Evolutionary conservation across 805 yeast species (phyloP).

Genomic region (Wickerhamiella azyma): DNA sequence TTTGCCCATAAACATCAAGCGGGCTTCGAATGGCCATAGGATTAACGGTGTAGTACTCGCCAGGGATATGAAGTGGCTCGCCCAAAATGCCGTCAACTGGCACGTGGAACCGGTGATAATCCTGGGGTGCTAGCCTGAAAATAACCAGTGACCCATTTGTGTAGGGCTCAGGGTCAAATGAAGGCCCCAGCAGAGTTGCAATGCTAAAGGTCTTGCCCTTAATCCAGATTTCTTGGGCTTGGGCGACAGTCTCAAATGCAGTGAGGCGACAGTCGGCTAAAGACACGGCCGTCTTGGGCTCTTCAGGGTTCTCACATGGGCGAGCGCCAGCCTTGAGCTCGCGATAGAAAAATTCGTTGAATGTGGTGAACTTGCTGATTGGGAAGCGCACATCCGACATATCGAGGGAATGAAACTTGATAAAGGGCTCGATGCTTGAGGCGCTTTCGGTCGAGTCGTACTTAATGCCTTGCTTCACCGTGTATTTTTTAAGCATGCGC

Average conservation of each 20-base stretch:
- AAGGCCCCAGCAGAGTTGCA: constrained; percentile 39
- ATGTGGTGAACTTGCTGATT: constrained; percentile 42
- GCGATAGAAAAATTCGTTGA: constrained; percentile 84
- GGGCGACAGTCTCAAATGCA: constrained; percentile 42
- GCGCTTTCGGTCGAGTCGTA: constrained; percentile 62
- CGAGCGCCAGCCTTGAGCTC: constrained; percentile 59
- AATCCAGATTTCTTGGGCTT: constrained; percentile 74
- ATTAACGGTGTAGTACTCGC: constrained; percentile 90
- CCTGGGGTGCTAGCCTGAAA: constrained; percentile 91
- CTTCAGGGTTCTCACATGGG: constrained; percentile 44
- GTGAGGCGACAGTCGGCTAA: constrained; percentile 85
- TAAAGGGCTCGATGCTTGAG: constrained; percentile 57
- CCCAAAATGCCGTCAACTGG: constrained; percentile 71
- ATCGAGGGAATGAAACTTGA: constrained; percentile 71
- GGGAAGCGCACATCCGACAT: constrained; percentile 51
- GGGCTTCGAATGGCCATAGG: constrained; percentile 92
- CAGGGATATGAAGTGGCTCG: constrained; percentile 55
- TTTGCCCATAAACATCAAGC: constrained; percentile 87
- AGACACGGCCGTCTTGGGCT: constrained; percentile 42
- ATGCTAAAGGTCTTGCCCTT: constrained; percentile 70
- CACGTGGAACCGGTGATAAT: constrained; percentile 83
- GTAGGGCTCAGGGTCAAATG: constrained; percentile 27
- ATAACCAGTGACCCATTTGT: constrained; percentile 52
- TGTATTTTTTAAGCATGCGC: constrained; percentile 49
- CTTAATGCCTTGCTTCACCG: constrained; percentile 70